Base-by-base conservation (phyloP, 2,329 filamentous ascomycete genomes). In the Simplicillium sp. region DNA sequence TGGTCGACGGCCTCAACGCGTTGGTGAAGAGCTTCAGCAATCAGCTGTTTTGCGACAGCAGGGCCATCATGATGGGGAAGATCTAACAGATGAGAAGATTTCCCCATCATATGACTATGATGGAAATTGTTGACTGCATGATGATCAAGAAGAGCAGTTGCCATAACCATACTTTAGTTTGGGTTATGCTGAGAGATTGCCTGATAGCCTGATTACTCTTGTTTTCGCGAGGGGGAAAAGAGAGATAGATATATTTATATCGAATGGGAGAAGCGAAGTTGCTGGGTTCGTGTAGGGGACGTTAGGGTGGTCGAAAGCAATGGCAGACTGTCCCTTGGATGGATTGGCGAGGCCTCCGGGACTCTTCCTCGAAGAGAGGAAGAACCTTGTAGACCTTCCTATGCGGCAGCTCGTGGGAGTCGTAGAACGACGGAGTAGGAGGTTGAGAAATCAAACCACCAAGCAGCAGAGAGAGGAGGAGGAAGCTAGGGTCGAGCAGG, bases 331-430 rank as follows among this genome's bases (percentile, higher is more conserved):
- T 84, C 82, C 83, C 87, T 77, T 85, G 76, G 75, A 75, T 82
- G 77, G 82, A 81, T 80, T 85, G 86, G 83, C 87, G 84, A 87
- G 86, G 87, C 84, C 87, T 90, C 84, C 84, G 87, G 85, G 88
- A 95, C 87, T 92, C 92, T 94, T 90, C 92, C 92, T 89, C 90
- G 68, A 72, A 73, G 73, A 92, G 90, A 95, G 89, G 90, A 97
- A 97, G 90, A 94, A 89, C 84, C 85, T 82, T 77, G 79, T 80
- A 82, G 82, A 79, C 79, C 82, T 84, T 94, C 86, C 87, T 97
- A 98, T 98, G 90, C 92, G 92, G 92, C 92, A 97, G 90, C 87
- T 94, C 84, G 77, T 72, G 68, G 66, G 69, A 68, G 68, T 75
- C 67, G 64, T 75, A 68, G 62, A 69, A 75, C 65, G 73, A 75